Evolutionary conservation across 805 yeast species (phyloP).

Genomic region (Yarrowia sp.): DNA sequence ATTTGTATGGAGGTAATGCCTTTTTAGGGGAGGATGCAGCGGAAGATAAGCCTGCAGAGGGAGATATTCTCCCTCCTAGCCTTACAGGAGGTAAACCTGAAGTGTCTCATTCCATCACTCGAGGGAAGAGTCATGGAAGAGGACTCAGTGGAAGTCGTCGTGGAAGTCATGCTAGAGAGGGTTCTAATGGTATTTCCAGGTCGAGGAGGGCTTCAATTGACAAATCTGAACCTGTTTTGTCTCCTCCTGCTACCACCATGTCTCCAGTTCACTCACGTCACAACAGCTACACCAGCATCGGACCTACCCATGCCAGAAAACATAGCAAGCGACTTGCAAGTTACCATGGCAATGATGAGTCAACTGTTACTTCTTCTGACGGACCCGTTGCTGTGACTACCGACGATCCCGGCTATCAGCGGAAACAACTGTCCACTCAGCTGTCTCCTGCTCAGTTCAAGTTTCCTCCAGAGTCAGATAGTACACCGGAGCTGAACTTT

Average conservation of each 20-base stretch:
- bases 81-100: background rate
- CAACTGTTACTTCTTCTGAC: background rate
- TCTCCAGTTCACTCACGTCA: background rate
- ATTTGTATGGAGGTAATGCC: conserved; percentile 15
- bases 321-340: background rate
- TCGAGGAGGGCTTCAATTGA: background rate
- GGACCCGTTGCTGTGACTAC: conserved; percentile 8
- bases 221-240: too few species aligned
- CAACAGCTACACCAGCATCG: background rate
- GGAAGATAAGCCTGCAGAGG: background rate
- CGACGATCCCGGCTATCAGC: conserved; percentile 5
- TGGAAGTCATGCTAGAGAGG: background rate
- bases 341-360: background rate
- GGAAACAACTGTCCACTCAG: background rate
- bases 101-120: background rate
- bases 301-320: background rate
- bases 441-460: conserved; percentile 9
- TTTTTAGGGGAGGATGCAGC: background rate
- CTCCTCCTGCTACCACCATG: too few species aligned
- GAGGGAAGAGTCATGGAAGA: conserved; percentile 8
- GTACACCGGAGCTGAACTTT: background rate
- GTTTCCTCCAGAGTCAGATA: background rate
- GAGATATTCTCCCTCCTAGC: background rate
- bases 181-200: too few species aligned
- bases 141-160: background rate